Conservation (phyloP, 331 rosid species). For the Cydonia oblonga region DNA sequence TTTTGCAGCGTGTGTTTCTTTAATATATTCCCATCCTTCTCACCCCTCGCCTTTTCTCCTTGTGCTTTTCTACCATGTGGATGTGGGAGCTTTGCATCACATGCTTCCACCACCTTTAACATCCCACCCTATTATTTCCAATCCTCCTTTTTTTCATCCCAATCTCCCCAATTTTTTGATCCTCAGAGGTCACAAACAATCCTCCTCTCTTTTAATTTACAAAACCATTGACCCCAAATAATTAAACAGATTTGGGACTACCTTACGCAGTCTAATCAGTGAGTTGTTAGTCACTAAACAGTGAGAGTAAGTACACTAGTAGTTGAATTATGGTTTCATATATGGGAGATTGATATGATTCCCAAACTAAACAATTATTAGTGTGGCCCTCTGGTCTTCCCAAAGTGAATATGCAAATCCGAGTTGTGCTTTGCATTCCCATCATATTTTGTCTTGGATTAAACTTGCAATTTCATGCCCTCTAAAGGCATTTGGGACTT, state of each 20-base stretch:
- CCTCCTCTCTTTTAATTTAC: neutral
- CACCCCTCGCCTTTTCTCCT: neutral
- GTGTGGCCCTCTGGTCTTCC: conserved; percentile 16
- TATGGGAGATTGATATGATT: neutral
- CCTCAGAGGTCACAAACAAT: conserved; percentile 1
- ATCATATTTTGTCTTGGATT: conserved; percentile 19
- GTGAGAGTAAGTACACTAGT: neutral
- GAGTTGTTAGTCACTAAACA: neutral
- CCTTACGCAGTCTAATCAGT: conserved; percentile 6
- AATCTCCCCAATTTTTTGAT: conserved; percentile 11
- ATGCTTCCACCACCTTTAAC: conserved; percentile 36
- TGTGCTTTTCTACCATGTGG: conserved; percentile 19
- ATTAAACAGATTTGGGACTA: conserved; percentile 18
- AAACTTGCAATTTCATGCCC: neutral
- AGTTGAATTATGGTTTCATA: neutral
- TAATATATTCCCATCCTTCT: neutral
- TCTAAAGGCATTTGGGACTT: neutral
- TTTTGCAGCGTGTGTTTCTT: neutral
- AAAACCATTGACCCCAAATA: conserved; percentile 18
- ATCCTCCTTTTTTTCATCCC: conserved; percentile 9
- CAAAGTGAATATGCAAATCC: conserved; percentile 17
- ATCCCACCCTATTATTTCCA: conserved; percentile 17
- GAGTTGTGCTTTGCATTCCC: conserved; percentile 7
- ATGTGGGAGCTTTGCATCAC: conserved; percentile 25
- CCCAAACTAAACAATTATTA: conserved; percentile 16